Base-by-base conservation (phyloP, 148 eudicot genomes). In the Vaccinium myrtillus region DNA sequence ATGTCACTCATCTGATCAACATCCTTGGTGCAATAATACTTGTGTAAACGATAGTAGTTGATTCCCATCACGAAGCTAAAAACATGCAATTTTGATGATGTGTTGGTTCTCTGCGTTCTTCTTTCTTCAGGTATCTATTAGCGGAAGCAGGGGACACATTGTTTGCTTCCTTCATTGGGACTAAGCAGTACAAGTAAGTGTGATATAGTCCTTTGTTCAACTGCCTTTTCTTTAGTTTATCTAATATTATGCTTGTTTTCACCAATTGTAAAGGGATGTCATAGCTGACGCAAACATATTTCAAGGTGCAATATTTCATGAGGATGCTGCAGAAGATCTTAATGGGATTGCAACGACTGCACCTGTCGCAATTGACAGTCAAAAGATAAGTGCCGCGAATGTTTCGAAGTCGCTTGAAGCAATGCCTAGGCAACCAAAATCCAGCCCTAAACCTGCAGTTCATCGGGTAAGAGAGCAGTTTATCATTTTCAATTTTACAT, bases 61-160 rank as follows among this genome's bases (percentile, higher is more conserved):
- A 43, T 0, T 10, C 39, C 36, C 56, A 74, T 43, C 25, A 81
- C 1, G 39, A 32, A 49, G 51, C 65, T 54, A 32, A 71, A 56
- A 73, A 51, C 27, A 81, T 76, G 49, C 74, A 9, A n/a, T 63
- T 82, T 25, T 21, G 46, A 43, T 43, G 46, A 43, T 43, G 46
- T 43, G 6, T 43, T 43, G 46, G 53, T 84, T 79, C 58, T 77
- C 56, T 82, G 30, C 18, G 5, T 80, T 74, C 75, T 83, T 59
- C 75, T 82, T 18, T n/a, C 67, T 88, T 80, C 87, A 97, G 99
- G 87, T 97, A 97, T 83, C 87, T 97, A 74, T 87, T 97, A 86
- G 99, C 99, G 74, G 99, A 97, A 89, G 93, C 98, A 61, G 98
- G 98, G 65, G 99, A 97, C 86, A 97, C 99, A 16, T 90, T 97